phyloP scores from a whole-genome alignment of 2,329 filamentous ascomycete genomes.

The Claviceps monticola region DNA sequence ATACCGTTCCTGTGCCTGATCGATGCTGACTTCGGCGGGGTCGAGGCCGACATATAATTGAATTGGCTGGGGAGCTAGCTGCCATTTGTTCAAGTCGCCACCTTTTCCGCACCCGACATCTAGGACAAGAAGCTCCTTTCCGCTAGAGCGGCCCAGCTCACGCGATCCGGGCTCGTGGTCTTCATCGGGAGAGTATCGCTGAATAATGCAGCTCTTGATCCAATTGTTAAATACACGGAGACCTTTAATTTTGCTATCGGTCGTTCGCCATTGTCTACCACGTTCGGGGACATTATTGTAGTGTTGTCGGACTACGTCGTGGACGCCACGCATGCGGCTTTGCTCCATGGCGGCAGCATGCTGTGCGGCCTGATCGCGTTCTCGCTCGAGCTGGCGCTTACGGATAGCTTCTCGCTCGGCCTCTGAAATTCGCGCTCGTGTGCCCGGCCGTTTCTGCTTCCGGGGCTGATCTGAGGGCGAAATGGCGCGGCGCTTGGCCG shows the following conservation, averaged over 20 bases:
- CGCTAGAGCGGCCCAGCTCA: conserved; percentile 35
- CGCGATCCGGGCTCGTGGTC: conserved; percentile 50
- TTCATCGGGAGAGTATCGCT: conserved; percentile 82
- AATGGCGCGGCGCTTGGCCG: conserved; percentile 43
- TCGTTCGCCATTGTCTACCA: conserved; percentile 86
- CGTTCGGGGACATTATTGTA: conserved; percentile 94
- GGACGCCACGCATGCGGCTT: conserved; percentile 38
- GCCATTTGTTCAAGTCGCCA: conserved; percentile 91
- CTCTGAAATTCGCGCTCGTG: conserved; percentile 52
- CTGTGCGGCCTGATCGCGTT: conserved; percentile 26
- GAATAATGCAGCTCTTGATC: conserved; percentile 95
- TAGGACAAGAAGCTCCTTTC: conserved; percentile 61
- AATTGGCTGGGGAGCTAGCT: conserved; percentile 81
- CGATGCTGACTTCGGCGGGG: conserved; percentile 81
- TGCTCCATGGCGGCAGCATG: conserved; percentile 23
- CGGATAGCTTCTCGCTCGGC: conserved; percentile 55
- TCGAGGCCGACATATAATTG: conserved; percentile 89
- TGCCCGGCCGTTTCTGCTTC: conserved; percentile 55
- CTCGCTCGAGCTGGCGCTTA: conserved; percentile 44
- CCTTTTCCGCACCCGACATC: conserved; percentile 97
- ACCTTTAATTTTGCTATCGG: conserved; percentile 89
- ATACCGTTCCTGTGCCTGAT: conserved; percentile 79
- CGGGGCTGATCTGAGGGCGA: conserved; percentile 44
- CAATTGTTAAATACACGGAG: conserved; percentile 95
- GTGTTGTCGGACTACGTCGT: conserved; percentile 81